Conservation (phyloP, 371 early-diverging fungal genomes). For the Mucor indicus region DNA sequence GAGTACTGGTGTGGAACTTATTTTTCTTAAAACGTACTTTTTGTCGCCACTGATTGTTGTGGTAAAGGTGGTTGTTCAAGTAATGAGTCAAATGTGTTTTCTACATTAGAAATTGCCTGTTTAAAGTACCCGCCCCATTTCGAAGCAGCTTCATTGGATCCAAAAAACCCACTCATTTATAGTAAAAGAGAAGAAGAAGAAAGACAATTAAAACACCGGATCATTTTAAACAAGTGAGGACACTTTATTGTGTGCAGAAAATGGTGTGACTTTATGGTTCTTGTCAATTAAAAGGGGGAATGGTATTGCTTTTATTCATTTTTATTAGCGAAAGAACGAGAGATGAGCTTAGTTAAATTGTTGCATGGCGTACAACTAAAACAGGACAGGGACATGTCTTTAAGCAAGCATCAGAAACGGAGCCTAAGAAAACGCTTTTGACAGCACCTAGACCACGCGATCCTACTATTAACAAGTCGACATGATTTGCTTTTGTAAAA, state of each 20-base stretch:
- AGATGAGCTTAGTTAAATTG: slow-evolving; percentile 30
- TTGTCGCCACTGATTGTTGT: slow-evolving; percentile 7
- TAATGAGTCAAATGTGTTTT: slow-evolving; percentile 77
- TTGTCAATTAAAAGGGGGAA: background rate
- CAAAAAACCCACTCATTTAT: slow-evolving; percentile 43
- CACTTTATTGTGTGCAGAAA: background rate
- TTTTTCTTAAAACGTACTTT: no score
- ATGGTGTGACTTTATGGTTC: background rate
- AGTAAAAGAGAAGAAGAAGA: background rate
- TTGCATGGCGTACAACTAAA: slow-evolving; percentile 44
- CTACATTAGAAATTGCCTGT: slow-evolving; percentile 75
- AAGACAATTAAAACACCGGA: background rate
- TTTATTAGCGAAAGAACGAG: background rate
- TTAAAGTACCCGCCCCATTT: slow-evolving; percentile 70
- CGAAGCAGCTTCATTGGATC: slow-evolving; percentile 27
- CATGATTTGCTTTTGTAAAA: slow-evolving; percentile 38
- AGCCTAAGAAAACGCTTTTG: slow-evolving; percentile 49
- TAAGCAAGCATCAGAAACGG: slow-evolving; percentile 47
- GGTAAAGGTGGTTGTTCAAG: slow-evolving; percentile 47
- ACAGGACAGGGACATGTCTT: slow-evolving; percentile 52
- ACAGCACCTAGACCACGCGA: slow-evolving; percentile 48
- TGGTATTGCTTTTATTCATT: background rate
- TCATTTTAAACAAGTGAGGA: no score
- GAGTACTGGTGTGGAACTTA: no score
- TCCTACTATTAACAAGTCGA: slow-evolving; percentile 48